Percentiles rank a stretch among this genome's conserved stretches.
Conservation (phyloP, 306 rosid genomes). For the Ochetophila trinervis region DNA sequence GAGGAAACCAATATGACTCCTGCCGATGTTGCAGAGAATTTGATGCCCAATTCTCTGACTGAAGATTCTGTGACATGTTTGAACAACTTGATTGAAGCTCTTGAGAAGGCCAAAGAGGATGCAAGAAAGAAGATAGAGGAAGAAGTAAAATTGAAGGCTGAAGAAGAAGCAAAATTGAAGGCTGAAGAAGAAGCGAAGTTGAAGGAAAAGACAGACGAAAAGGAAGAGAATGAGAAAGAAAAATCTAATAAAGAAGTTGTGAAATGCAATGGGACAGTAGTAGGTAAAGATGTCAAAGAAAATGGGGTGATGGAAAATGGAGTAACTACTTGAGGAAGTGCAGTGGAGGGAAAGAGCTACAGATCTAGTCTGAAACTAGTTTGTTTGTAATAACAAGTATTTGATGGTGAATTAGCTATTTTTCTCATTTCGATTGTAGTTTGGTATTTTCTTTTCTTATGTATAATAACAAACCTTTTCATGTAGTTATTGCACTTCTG, state of each 20-base stretch:
- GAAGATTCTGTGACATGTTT: slow-evolving; percentile 41
- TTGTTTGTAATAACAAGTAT: too few relatives aligned
- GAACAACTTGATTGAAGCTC: slow-evolving; percentile 46
- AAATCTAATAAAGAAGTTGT: slow-evolving; percentile 2
- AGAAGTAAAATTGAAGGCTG: slow-evolving; percentile 5
- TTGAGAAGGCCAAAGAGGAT: slow-evolving; percentile 40
- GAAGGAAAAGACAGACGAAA: neutral
- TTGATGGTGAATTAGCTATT: too few relatives aligned
- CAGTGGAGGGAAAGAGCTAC: too few relatives aligned
- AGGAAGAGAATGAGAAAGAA: neutral
- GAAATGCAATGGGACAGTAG: slow-evolving; percentile 3
- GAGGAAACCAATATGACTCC: slow-evolving; percentile 46
- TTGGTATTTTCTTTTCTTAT: too few relatives aligned
- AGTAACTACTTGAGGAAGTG: neutral
- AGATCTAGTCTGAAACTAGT: too few relatives aligned
- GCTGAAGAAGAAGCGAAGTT: neutral
- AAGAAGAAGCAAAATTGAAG: slow-evolving; percentile 8
- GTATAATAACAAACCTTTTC: too few relatives aligned
- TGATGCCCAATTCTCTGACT: slow-evolving; percentile 51
- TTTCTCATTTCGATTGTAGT: too few relatives aligned
- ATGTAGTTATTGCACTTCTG: too few relatives aligned
- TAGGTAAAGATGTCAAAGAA: neutral
- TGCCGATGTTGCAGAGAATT: slow-evolving; percentile 70
- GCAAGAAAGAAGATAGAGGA: slow-evolving; percentile 24
- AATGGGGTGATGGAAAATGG: neutral